phyloP scores from a whole-genome alignment of 768 basidiomycete genomes.

The Mycena metata region DNA sequence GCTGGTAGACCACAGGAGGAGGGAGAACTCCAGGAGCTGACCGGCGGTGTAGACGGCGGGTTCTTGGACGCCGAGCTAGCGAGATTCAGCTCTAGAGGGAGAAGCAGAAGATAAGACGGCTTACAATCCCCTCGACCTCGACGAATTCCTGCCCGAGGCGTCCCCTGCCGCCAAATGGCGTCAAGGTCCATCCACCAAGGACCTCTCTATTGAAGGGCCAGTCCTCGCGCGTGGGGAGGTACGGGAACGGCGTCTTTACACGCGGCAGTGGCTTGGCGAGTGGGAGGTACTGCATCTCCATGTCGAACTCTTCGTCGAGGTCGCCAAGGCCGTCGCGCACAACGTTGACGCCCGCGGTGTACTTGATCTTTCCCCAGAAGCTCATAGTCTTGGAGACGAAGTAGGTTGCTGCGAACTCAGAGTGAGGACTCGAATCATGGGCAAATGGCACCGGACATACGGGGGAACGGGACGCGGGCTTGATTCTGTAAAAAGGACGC shows the following conservation, averaged over 20 bases:
- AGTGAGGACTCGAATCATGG: too few relatives aligned
- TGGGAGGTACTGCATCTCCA: slow-evolving; percentile 25
- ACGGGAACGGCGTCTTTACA: slow-evolving; percentile 30
- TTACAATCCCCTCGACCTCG: slow-evolving; percentile 25
- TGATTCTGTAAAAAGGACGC: slow-evolving; percentile 8
- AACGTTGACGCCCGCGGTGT: slow-evolving; percentile 24
- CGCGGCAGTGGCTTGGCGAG: slow-evolving; percentile 23
- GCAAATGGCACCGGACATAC: background rate
- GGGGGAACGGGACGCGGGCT: slow-evolving; percentile 21
- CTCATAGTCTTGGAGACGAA: background rate
- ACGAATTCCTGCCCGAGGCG: slow-evolving; percentile 26
- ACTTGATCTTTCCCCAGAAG: slow-evolving; percentile 29
- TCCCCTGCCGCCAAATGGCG: slow-evolving; percentile 29
- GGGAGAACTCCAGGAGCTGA: slow-evolving; percentile 17
- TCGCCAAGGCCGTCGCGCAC: slow-evolving; percentile 11
- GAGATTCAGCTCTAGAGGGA: background rate
- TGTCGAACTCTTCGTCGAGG: slow-evolving; percentile 31
- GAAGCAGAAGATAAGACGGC: background rate
- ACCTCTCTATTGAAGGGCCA: slow-evolving; percentile 32
- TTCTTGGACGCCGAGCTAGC: slow-evolving; percentile 14
- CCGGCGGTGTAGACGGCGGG: slow-evolving; percentile 27
- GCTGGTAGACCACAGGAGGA: slow-evolving; percentile 19
- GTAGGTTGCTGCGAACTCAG: slow-evolving; percentile 2
- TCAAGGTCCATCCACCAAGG: slow-evolving; percentile 31
- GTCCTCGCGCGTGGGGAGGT: slow-evolving; percentile 31